Percentiles rank a stretch among this genome's conserved stretches.
These are phyloP conservation scores for Penicillium egyptiacum DNA, from an alignment of 495 filamentous ascomycete species.

Conservation along the genomic window DNA sequence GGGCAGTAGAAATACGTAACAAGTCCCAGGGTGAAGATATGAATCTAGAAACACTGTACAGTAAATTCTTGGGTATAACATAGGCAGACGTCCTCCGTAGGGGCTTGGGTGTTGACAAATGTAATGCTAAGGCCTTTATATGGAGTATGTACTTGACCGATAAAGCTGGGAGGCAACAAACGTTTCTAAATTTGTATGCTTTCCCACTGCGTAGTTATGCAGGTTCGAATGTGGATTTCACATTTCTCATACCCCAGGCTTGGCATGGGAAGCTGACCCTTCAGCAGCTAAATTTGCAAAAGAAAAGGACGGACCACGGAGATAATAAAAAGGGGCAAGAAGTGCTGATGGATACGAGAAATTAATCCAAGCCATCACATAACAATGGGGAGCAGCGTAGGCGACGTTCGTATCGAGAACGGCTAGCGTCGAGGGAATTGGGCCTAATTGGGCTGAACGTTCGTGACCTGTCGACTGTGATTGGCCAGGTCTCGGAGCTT, in stretches of 20 bases:
- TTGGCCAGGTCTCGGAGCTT: constrained; percentile 1
- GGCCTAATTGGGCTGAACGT: not conserved
- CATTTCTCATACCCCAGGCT: not conserved
- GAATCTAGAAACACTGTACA: not conserved
- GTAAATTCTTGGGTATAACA: not conserved
- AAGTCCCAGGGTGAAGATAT: not conserved
- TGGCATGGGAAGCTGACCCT: not conserved
- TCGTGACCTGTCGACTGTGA: not conserved
- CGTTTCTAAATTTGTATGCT: not conserved
- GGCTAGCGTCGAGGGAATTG: not conserved
- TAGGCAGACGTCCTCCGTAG: not conserved
- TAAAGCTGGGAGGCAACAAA: not conserved
- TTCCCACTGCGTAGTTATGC: not conserved
- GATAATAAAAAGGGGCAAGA: not conserved
- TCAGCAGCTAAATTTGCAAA: not conserved
- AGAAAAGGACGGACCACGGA: constrained; percentile 4
- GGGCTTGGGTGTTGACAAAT: not conserved
- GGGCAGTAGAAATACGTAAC: no score
- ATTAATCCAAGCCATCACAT: not conserved
- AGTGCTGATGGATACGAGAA: not conserved
- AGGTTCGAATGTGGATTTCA: not conserved
- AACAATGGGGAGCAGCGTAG: not conserved
- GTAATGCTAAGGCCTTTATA: not conserved
- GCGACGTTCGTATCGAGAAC: not conserved
- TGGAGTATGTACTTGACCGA: not conserved